These are phyloP conservation scores for Hyaloscypha finlandica DNA, from an alignment of 495 filamentous ascomycete genomes.

Conservation along the genomic window DNA sequence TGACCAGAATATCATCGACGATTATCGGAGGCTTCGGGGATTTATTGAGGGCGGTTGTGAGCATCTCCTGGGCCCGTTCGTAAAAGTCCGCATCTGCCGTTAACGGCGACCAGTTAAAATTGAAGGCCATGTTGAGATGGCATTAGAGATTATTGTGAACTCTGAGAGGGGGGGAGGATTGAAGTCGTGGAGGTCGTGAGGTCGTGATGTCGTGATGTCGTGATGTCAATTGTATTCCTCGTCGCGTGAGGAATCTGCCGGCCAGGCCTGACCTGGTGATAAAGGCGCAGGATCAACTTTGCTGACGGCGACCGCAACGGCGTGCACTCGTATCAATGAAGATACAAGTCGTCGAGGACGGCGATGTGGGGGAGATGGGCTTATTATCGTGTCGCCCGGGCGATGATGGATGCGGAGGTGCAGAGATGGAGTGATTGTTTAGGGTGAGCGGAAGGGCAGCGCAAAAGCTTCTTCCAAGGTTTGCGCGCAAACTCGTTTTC, in stretches of 20 bases:
- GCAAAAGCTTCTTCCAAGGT: slow-evolving; percentile 2
- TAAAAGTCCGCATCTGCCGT: slow-evolving; percentile 92
- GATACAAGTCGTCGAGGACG: slow-evolving; percentile 7
- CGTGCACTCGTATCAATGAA: slow-evolving; percentile 28
- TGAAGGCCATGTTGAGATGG: slow-evolving; percentile 85
- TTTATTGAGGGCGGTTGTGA: slow-evolving; percentile 95
- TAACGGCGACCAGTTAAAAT: slow-evolving; percentile 99
- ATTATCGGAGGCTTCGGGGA: slow-evolving; percentile 98
- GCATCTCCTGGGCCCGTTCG: slow-evolving; percentile 85
- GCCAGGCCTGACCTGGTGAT: slow-evolving; percentile 28
- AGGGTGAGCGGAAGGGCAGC: slow-evolving; percentile 12
- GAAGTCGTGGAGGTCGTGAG: slow-evolving; percentile 9
- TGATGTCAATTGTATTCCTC: slow-evolving; percentile 15
- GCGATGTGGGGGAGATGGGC: not conserved
- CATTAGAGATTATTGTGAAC: slow-evolving; percentile 27
- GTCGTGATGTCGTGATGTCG: not conserved
- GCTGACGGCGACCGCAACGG: slow-evolving; percentile 1
- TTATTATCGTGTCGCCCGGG: not conserved
- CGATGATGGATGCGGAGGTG: slow-evolving; percentile 6
- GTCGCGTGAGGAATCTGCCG: slow-evolving; percentile 27
- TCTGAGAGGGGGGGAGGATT: not conserved
- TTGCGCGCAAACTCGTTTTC: not conserved
- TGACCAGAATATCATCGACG: slow-evolving; percentile 98
- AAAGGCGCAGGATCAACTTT: slow-evolving; percentile 7
- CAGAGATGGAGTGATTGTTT: slow-evolving; percentile 7